Conservation (phyloP, 2,329 filamentous ascomycete species). For the Alternaria triticimaculans region DNA sequence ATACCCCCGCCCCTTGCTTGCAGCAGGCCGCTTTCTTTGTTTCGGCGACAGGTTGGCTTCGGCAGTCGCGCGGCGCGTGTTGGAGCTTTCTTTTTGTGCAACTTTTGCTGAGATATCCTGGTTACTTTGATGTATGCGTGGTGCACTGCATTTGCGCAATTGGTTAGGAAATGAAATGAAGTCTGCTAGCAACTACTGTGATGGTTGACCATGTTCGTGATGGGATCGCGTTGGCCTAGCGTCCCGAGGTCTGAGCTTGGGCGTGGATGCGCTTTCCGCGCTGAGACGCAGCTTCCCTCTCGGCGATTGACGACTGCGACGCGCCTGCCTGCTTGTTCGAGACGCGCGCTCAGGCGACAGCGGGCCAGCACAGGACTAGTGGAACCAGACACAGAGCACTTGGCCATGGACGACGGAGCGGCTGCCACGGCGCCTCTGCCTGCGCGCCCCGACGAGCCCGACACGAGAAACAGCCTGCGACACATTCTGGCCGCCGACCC, state of each 20-base stretch:
- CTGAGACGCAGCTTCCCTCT: background rate
- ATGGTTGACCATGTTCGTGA: slow-evolving; percentile 1
- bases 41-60: background rate
- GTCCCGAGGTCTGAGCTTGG: slow-evolving; percentile 5
- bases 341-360: background rate
- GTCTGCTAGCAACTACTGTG: background rate
- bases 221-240: slow-evolving; percentile 7
- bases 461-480: slow-evolving; percentile 49
- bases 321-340: background rate
- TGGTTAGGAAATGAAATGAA: background rate
- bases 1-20: slow-evolving; percentile 27
- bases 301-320: slow-evolving; percentile 6
- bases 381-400: slow-evolving; percentile 2
- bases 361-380: slow-evolving; percentile 1
- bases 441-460: slow-evolving; percentile 42
- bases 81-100: background rate
- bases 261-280: slow-evolving; percentile 1
- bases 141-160: background rate
- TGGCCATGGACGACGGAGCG: slow-evolving; percentile 8
- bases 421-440: slow-evolving; percentile 15
- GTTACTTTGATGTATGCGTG: background rate
- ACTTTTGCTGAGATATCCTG: slow-evolving; percentile 15
- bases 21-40: slow-evolving; percentile 14
- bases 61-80: background rate
- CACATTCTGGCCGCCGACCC: slow-evolving; percentile 48